Evolutionary conservation across 495 filamentous ascomycete species (phyloP).

Genomic region (Symbiotaphrina buchneri): DNA sequence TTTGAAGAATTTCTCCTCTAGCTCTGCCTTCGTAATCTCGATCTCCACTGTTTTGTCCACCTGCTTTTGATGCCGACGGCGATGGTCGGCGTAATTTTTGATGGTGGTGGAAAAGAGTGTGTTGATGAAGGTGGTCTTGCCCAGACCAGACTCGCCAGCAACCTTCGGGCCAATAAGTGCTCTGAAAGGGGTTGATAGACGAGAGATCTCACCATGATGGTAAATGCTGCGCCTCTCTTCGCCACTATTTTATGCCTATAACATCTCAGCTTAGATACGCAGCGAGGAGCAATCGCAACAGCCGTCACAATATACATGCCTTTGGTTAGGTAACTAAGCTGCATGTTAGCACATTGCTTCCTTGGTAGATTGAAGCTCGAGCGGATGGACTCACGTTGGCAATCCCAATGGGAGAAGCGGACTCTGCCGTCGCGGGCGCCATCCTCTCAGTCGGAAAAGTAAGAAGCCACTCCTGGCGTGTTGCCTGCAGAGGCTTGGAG

Average conservation of each 20-base stretch:
- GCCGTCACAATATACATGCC: constrained; percentile 20
- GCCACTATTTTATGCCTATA: constrained; percentile 94
- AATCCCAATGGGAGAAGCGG: constrained; percentile 43
- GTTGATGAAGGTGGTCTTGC: constrained; percentile 99
- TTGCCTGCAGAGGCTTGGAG: too few relatives aligned
- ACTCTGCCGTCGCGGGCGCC: constrained; percentile 57
- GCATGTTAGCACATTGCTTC: constrained; percentile 1
- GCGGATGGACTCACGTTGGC: constrained; percentile 50
- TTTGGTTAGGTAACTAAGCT: constrained; percentile 67
- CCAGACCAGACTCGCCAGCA: constrained; percentile 93
- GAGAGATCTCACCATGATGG: constrained; percentile 63
- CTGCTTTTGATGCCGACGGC: constrained; percentile 95
- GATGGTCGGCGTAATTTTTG: constrained; percentile 99
- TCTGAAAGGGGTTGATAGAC: not conserved
- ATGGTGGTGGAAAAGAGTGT: constrained; percentile 98
- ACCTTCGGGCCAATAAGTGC: constrained; percentile 29
- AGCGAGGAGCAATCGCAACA: constrained; percentile 2
- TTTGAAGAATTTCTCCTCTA: constrained; percentile 99
- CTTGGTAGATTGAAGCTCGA: constrained; percentile 1
- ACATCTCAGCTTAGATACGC: constrained; percentile 8
- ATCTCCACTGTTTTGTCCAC: constrained; percentile 99
- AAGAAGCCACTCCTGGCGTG: too few relatives aligned
- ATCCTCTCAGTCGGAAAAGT: too few relatives aligned
- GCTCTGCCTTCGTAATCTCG: constrained; percentile 97
- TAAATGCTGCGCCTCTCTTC: constrained; percentile 96